phyloP scores from a whole-genome alignment of 2,329 filamentous ascomycete genomes.

The Chaetomiaceae sp. region DNA sequence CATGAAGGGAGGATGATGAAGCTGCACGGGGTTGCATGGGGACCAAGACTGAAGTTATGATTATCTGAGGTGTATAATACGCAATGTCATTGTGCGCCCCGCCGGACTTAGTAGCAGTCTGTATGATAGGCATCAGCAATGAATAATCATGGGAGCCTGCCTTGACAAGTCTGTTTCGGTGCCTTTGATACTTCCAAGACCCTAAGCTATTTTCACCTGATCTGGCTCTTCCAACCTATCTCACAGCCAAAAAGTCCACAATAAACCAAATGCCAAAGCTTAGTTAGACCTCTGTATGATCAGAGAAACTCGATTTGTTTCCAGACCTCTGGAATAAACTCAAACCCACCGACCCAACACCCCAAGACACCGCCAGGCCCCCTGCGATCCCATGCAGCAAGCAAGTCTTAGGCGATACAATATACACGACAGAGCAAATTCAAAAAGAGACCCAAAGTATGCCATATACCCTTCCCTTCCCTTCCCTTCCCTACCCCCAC shows the following conservation, averaged over 20 bases:
- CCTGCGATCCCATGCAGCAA: background rate
- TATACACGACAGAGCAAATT: background rate
- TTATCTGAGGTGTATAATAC: conserved; percentile 2
- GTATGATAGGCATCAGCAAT: background rate
- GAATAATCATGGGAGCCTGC: background rate
- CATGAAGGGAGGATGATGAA: background rate
- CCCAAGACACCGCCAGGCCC: background rate
- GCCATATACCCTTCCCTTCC: background rate
- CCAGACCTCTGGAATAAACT: too few species aligned
- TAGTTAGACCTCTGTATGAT: too few species aligned
- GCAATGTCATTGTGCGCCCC: background rate
- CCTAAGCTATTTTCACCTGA: too few species aligned
- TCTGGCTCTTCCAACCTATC: too few species aligned
- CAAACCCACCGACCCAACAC: background rate
- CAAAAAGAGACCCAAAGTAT: background rate
- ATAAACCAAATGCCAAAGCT: too few species aligned
- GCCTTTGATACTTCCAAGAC: too few species aligned
- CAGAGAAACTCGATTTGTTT: too few species aligned
- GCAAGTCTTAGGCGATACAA: background rate
- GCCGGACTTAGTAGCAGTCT: background rate
- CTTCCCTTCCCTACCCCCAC: background rate
- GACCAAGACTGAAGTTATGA: background rate
- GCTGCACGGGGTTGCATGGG: too few species aligned
- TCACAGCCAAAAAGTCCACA: too few species aligned
- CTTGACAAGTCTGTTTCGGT: too few species aligned